phyloP scores from a whole-genome alignment of 176 grass and related monocot species.

The Raddia guianensis region DNA sequence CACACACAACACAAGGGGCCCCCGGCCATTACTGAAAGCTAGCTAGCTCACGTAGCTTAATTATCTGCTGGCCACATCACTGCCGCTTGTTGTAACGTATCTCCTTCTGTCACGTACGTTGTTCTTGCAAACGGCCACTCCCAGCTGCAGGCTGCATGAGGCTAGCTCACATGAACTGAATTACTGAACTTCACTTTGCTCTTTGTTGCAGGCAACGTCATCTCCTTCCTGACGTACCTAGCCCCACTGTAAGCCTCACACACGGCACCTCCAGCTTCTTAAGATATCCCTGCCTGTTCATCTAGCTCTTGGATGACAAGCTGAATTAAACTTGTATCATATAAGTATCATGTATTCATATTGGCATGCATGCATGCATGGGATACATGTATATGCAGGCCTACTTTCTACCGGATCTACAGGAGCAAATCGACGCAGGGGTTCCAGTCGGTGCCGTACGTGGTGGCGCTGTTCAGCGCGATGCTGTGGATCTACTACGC shows the following conservation, averaged over 20 bases:
- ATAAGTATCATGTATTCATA: too few relatives aligned
- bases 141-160: not conserved
- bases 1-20: not conserved
- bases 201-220: constrained; percentile 66
- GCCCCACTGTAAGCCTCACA: constrained; percentile 66
- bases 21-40: not conserved
- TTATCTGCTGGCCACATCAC: too few relatives aligned
- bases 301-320: too few relatives aligned
- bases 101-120: not conserved
- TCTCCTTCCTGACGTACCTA: constrained; percentile 83
- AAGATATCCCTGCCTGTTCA: too few relatives aligned
- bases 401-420: constrained; percentile 80
- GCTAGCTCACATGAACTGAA: not conserved
- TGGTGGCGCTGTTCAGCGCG: constrained; percentile 81
- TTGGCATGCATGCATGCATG: too few relatives aligned
- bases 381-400: constrained; percentile 30
- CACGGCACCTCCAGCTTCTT: not conserved
- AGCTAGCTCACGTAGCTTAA: not conserved
- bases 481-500: constrained; percentile 98
- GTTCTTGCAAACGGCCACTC: not conserved
- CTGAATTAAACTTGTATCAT: too few relatives aligned
- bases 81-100: not conserved
- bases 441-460: constrained; percentile 87
- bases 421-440: constrained; percentile 76
- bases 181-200: not conserved